These are phyloP conservation scores for Trypanosoma conorhini DNA, from an alignment of 208 protist species.

Conservation along the genomic window DNA sequence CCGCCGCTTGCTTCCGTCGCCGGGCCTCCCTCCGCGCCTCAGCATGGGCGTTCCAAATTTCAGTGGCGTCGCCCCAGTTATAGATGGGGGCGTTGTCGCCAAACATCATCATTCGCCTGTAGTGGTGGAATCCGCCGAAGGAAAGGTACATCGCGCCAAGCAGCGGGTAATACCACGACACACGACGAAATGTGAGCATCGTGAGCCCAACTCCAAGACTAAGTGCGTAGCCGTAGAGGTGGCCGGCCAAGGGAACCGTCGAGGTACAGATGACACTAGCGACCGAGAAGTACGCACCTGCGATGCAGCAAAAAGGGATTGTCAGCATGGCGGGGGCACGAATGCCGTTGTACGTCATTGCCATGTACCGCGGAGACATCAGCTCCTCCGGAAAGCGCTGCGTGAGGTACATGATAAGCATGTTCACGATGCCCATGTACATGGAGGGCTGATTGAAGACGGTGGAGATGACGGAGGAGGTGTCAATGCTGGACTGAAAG, in stretches of 20 bases:
- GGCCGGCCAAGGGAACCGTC: slow-evolving; percentile 54
- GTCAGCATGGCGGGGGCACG: slow-evolving; percentile 64
- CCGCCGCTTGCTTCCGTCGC: slow-evolving; percentile 5
- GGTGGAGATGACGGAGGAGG: slow-evolving; percentile 62
- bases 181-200: slow-evolving; percentile 64
- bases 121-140: slow-evolving; percentile 86
- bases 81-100: slow-evolving; percentile 85
- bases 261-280: slow-evolving; percentile 69
- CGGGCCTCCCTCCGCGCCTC: slow-evolving; percentile 21
- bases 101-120: slow-evolving; percentile 85
- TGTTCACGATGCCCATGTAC: slow-evolving; percentile 77
- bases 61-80: slow-evolving; percentile 74
- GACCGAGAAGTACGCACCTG: slow-evolving; percentile 67
- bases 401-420: slow-evolving; percentile 73
- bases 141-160: slow-evolving; percentile 74
- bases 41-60: slow-evolving; percentile 41
- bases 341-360: slow-evolving; percentile 83
- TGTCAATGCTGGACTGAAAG: slow-evolving; percentile 78
- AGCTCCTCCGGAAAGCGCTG: slow-evolving; percentile 86
- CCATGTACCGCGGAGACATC: slow-evolving; percentile 65
- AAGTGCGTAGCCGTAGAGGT: slow-evolving; percentile 67
- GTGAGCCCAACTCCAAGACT: slow-evolving; percentile 66
- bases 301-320: slow-evolving; percentile 80
- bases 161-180: slow-evolving; percentile 89
- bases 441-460: slow-evolving; percentile 81